Base-by-base conservation (phyloP, 768 basidiomycete species). In the Suillus spraguei region DNA sequence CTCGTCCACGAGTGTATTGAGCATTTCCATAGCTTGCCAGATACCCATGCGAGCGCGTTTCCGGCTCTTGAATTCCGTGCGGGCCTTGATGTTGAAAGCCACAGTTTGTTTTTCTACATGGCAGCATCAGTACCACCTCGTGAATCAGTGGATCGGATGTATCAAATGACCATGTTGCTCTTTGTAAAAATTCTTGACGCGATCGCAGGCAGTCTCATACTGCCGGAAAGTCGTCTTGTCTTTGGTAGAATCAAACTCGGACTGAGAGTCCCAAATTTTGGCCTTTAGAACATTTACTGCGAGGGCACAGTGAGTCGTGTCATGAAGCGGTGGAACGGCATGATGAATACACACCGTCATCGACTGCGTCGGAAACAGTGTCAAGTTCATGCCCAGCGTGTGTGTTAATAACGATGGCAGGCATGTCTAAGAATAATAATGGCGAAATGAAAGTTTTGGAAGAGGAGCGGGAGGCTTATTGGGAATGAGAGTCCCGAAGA, bases 1-100 rank as follows among this genome's bases (percentile, higher is more conserved):
- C 66, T 95, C 93, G 73, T 96, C 93, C 62, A 95, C 84, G 49
- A 96, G 82, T 1, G 91, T 94, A 71, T 95, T 88, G 54, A 96
- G 86, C 82, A 87, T 86, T 69, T 94, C 91, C 76, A 94, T 94
- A 11, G 92, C 92, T 67, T 92, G 85, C 92, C 92, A 94, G 46
- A 94, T 77, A 67, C 89, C 80, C 93, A 95, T 94, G n/a, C 86
- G 82, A 4, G 86, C 90, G 33, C 89, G 85, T 59, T 78, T 82
- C 41, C 80, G 83, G 63, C 77, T 87, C 71, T 87, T 87, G 76
- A 92, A 92, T 65, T 90, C 82, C 11, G 86, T 86, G 10, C 94
- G 89, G 6, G 88, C 87, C 62, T 86, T 82, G 67, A 95, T 82
- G 73, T 96, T 96, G 81, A 86, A 96, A 24, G 81, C 90, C 3